These are phyloP conservation scores for Teunomyces pallodes DNA, from an alignment of 805 yeast species.

Conservation along the genomic window DNA sequence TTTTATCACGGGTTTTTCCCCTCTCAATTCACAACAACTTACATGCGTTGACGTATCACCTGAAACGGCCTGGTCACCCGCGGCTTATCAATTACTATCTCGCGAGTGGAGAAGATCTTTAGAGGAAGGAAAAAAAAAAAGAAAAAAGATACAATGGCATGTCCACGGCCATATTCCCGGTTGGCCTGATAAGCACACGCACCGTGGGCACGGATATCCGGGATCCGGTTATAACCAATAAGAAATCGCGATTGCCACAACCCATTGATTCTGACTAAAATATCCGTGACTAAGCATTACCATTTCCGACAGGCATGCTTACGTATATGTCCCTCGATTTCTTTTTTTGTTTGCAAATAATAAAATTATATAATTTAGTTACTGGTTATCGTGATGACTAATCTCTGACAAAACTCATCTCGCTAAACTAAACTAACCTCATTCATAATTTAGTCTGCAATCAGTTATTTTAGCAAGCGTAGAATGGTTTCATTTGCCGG, in stretches of 20 bases:
- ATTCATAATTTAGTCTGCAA: background rate
- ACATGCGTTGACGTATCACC: background rate
- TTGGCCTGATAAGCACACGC: background rate
- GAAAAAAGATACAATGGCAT: background rate
- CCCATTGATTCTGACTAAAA: background rate
- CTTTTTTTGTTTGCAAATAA: too few species aligned
- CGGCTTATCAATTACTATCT: background rate
- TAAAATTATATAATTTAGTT: too few species aligned
- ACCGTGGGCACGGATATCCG: background rate
- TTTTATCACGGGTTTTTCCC: too few species aligned
- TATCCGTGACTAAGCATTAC: background rate
- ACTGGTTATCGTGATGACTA: background rate
- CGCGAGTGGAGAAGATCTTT: background rate
- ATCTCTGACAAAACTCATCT: background rate
- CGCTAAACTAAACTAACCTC: background rate
- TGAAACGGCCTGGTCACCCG: background rate
- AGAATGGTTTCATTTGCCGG: slow-evolving; percentile 68
- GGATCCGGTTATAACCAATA: background rate
- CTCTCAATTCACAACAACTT: too few species aligned
- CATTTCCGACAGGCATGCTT: background rate
- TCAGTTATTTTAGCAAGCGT: too few species aligned
- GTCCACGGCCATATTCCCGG: background rate
- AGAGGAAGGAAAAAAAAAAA: too few species aligned
- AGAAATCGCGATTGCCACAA: background rate
- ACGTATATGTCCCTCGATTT: too few species aligned